Evolutionary conservation across 345 rosid genomes (phyloP).

Genomic region (Balakata baccata): DNA sequence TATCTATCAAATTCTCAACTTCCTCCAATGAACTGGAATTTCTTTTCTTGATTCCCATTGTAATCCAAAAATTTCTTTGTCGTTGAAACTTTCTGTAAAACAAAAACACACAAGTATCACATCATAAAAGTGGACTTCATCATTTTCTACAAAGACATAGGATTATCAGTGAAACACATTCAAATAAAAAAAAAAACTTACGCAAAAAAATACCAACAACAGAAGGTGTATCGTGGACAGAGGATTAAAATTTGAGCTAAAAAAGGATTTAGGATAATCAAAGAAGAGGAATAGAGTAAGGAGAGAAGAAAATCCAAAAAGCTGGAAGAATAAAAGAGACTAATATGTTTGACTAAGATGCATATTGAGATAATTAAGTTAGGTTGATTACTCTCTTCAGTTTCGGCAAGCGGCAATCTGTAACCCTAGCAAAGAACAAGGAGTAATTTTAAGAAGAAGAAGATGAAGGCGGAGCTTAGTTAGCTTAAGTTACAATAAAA

Average conservation of each 20-base stretch:
- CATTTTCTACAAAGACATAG: neutral
- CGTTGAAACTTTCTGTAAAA: neutral
- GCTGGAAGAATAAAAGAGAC: neutral
- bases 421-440: conserved; percentile 5
- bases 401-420: neutral
- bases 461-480: neutral
- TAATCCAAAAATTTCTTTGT: neutral
- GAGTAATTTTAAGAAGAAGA: neutral
- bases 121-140: neutral
- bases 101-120: neutral
- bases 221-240: too few relatives aligned
- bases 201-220: too few relatives aligned
- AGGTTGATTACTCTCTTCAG: neutral
- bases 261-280: too few relatives aligned
- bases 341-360: too few relatives aligned
- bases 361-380: neutral
- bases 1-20: conserved; percentile 24
- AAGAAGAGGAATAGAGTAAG: too few relatives aligned
- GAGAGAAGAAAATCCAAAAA: neutral
- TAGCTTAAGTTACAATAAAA: too few relatives aligned
- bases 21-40: conserved; percentile 35
- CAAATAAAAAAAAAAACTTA: neutral
- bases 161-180: neutral
- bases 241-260: too few relatives aligned
- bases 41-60: conserved; percentile 66